Conservation (phyloP, 148 eudicot genomes). For the Silene uniflora region DNA sequence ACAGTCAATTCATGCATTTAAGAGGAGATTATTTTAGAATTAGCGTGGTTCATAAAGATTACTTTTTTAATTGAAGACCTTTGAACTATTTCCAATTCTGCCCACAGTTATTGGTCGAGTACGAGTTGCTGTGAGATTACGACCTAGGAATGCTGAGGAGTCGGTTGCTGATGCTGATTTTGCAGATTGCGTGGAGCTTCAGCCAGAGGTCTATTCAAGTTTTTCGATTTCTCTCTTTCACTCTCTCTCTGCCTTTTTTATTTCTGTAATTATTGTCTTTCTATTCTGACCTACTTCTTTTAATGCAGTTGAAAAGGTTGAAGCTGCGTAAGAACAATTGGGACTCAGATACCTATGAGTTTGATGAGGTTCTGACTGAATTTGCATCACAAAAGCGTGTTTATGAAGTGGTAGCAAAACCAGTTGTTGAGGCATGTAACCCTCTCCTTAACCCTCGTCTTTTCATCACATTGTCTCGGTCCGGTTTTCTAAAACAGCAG, state of each 20-base stretch:
- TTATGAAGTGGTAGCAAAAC: slow-evolving; percentile 93
- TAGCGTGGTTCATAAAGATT: neutral
- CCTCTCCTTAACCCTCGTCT: slow-evolving; percentile 3
- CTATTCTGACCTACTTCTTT: neutral
- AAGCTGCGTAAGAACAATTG: slow-evolving; percentile 87
- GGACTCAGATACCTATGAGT: slow-evolving; percentile 91
- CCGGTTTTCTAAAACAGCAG: neutral
- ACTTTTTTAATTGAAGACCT: neutral
- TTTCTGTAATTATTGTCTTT: neutral
- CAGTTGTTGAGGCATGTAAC: slow-evolving; percentile 75
- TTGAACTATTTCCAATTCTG: slow-evolving; percentile 20
- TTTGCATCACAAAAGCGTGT: slow-evolving; percentile 96
- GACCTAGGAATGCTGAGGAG: slow-evolving; percentile 87
- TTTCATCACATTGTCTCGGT: slow-evolving; percentile 3
- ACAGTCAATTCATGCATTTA: neutral
- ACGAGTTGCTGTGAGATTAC: slow-evolving; percentile 84
- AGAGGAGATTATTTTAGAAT: neutral
- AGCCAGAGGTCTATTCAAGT: slow-evolving; percentile 58
- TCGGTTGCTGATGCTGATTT: slow-evolving; percentile 86
- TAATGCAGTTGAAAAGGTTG: slow-evolving; percentile 72
- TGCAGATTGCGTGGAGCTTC: slow-evolving; percentile 94
- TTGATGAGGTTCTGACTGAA: slow-evolving; percentile 91
- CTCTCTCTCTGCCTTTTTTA: neutral
- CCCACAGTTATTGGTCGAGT: slow-evolving; percentile 75
- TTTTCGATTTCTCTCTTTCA: neutral